phyloP scores from a whole-genome alignment of 192 early-diverging fungal genomes.

The Fimicolochytrium jonesii region DNA sequence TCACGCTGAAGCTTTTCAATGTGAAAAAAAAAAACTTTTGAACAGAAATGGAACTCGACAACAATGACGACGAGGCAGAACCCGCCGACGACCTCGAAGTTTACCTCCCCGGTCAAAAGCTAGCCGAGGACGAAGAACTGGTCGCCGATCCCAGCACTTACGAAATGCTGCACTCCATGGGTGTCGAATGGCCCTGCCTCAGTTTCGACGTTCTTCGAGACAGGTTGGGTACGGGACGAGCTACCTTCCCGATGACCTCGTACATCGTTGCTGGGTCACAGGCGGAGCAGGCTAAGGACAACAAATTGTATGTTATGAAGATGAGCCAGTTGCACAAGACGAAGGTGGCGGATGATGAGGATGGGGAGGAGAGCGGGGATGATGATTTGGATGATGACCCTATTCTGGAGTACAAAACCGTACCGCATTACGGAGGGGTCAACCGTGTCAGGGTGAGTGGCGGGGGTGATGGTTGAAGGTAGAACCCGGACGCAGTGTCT shows the following conservation, averaged over 20 bases:
- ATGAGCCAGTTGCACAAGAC: conserved; percentile 91
- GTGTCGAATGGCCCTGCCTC: conserved; percentile 93
- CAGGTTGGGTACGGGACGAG: conserved; percentile 72
- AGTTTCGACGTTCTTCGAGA: conserved; percentile 94
- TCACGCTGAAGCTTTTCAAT: too few species aligned
- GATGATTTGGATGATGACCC: conserved; percentile 93
- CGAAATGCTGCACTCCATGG: conserved; percentile 93
- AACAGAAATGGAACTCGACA: conserved; percentile 47
- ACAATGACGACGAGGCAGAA: conserved; percentile 57
- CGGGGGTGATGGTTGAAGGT: too few species aligned
- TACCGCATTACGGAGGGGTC: conserved; percentile 86
- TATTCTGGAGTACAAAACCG: conserved; percentile 74
- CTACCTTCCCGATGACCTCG: conserved; percentile 82
- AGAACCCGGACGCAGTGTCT: too few species aligned
- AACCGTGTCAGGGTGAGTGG: conserved; percentile 78
- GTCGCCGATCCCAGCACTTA: conserved; percentile 93
- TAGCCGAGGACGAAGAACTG: conserved; percentile 83
- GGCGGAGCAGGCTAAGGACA: conserved; percentile 75
- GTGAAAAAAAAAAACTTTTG: too few species aligned
- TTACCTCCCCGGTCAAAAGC: conserved; percentile 84
- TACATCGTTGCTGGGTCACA: conserved; percentile 95
- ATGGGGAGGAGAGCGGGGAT: conserved; percentile 64
- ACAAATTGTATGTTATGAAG: conserved; percentile 93
- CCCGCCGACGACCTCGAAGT: conserved; percentile 62
- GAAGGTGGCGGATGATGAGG: conserved; percentile 75